Evolutionary conservation across 73 alveolate genomes (phyloP).

Genomic region (Symbiodinium pilosum): DNA sequence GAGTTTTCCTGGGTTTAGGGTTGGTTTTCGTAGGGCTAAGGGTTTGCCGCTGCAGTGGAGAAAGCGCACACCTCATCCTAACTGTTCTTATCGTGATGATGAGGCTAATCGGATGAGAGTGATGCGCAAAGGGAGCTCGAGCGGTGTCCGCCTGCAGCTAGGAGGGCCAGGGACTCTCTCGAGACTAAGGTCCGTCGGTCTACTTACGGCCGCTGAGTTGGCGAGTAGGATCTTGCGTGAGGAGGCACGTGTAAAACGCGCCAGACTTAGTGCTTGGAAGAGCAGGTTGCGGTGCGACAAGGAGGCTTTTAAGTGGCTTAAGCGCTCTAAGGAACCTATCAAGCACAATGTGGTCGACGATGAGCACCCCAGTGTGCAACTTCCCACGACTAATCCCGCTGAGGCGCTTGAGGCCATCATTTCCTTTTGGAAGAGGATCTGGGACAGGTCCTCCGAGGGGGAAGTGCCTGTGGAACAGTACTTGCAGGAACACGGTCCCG

Average conservation of each 20-base stretch:
- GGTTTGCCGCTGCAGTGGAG: background rate
- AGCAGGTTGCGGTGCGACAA: background rate
- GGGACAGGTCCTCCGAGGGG: background rate
- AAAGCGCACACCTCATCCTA: background rate
- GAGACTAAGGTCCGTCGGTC: background rate
- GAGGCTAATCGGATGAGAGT: background rate
- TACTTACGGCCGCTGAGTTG: background rate
- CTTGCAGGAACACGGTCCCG: background rate
- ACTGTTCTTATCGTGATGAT: background rate
- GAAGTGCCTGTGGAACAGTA: background rate
- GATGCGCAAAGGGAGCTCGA: background rate
- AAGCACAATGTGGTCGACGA: background rate
- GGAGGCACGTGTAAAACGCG: background rate
- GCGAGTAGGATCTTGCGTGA: background rate
- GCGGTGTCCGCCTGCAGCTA: too few species aligned
- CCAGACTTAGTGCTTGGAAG: background rate
- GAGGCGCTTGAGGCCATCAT: background rate
- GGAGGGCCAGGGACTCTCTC: background rate
- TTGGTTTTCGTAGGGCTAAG: background rate
- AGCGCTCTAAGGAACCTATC: background rate
- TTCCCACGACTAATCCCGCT: background rate
- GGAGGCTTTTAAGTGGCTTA: slow-evolving; percentile 2
- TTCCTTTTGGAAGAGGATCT: background rate
- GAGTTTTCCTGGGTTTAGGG: background rate
- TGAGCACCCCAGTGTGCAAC: background rate